phyloP scores from a whole-genome alignment of 306 rosid genomes.

The Cotoneaster glaucophyllus region DNA sequence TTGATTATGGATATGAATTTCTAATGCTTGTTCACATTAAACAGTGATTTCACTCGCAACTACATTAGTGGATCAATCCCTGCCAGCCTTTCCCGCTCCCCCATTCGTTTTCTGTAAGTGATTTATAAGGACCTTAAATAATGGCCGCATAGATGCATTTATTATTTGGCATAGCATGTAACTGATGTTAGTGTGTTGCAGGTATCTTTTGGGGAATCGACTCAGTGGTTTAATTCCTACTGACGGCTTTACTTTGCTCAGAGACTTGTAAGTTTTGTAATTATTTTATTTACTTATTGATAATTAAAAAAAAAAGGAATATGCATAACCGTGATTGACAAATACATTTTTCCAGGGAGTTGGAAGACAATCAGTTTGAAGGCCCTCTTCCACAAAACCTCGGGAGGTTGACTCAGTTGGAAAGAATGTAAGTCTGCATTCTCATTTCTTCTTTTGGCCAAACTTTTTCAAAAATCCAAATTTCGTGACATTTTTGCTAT shows the following conservation, averaged over 20 bases:
- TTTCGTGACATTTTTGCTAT: no score
- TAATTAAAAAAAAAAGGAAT: background rate
- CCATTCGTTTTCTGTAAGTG: slow-evolving; percentile 44
- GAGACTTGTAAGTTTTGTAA: slow-evolving; percentile 47
- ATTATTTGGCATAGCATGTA: background rate
- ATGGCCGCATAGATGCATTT: background rate
- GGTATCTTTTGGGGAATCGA: slow-evolving; percentile 61
- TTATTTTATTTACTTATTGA: background rate
- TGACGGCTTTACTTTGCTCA: slow-evolving; percentile 42
- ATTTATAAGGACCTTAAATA: background rate
- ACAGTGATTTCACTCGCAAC: slow-evolving; percentile 62
- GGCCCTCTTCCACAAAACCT: slow-evolving; percentile 56
- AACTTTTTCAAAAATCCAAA: no score
- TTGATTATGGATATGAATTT: background rate
- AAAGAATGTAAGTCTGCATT: slow-evolving; percentile 41
- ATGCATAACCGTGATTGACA: background rate
- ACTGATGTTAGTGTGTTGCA: slow-evolving; percentile 20
- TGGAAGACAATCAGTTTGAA: slow-evolving; percentile 50
- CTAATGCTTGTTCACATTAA: background rate
- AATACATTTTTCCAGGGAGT: slow-evolving; percentile 34
- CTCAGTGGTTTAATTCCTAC: slow-evolving; percentile 55
- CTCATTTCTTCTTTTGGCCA: background rate
- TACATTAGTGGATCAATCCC: slow-evolving; percentile 59
- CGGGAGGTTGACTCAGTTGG: slow-evolving; percentile 45
- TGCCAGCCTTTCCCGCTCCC: slow-evolving; percentile 26